Conservation (phyloP, 1,284 basidiomycete genomes). For the Trichosporon asahii region DNA sequence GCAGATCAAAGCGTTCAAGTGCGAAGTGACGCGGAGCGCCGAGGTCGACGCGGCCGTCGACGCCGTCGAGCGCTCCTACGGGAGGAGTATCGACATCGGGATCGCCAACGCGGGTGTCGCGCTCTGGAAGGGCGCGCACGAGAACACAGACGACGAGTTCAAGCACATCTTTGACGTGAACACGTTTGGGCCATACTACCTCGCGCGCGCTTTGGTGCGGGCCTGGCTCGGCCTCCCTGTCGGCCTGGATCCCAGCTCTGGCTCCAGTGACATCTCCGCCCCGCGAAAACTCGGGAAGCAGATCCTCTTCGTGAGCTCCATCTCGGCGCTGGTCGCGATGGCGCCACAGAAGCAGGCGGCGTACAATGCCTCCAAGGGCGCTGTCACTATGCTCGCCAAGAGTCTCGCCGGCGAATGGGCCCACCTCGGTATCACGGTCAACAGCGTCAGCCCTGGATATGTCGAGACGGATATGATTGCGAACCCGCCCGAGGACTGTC, state of each 20-base stretch:
- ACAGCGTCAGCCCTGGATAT: slow-evolving; percentile 51
- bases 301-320: slow-evolving; percentile 50
- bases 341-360: slow-evolving; percentile 47
- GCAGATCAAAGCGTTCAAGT: slow-evolving; percentile 34
- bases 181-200: slow-evolving; percentile 44
- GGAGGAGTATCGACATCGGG: slow-evolving; percentile 16
- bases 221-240: slow-evolving; percentile 40
- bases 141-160: slow-evolving; percentile 47
- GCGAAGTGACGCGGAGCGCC: slow-evolving; percentile 34
- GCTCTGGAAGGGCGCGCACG: slow-evolving; percentile 43
- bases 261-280: neutral
- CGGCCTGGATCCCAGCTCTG: neutral
- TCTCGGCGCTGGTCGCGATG: slow-evolving; percentile 49
- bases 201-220: slow-evolving; percentile 43
- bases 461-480: slow-evolving; percentile 51
- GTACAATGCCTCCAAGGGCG: slow-evolving; percentile 51
- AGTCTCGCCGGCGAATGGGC: slow-evolving; percentile 52
- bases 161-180: slow-evolving; percentile 43
- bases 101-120: slow-evolving; percentile 45
- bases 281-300: slow-evolving; percentile 41
- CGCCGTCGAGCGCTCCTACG: slow-evolving; percentile 11
- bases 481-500: slow-evolving; percentile 30
- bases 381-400: slow-evolving; percentile 47
- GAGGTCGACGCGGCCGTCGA: slow-evolving; percentile 31
- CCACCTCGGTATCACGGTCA: slow-evolving; percentile 45